Conservation (phyloP, 257 asterid species). For the Solanum sitiens region DNA sequence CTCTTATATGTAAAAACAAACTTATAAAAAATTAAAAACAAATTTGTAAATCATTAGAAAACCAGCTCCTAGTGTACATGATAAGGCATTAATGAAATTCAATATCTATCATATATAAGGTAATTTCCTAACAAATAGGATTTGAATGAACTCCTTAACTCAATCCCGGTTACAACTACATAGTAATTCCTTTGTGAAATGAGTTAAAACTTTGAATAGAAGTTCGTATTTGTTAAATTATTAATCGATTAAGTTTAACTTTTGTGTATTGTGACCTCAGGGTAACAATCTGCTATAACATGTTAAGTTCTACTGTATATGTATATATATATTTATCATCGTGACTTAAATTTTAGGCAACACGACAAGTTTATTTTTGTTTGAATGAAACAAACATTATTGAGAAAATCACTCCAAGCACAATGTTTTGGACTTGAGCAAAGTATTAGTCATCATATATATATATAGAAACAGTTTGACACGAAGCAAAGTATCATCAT, state of each 20-base stretch:
- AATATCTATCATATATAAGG: not conserved
- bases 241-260: not conserved
- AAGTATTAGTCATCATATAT: not conserved
- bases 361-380: not conserved
- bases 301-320: not conserved
- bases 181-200: not conserved
- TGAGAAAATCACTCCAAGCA: not conserved
- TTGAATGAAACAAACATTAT: not conserved
- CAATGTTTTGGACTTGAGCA: not conserved
- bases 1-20: not conserved
- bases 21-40: not conserved
- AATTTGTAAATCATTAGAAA: not conserved
- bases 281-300: not conserved
- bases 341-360: not conserved
- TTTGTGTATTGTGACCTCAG: not conserved
- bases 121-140: not conserved
- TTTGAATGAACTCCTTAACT: not conserved
- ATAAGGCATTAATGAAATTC: not conserved
- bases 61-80: not conserved
- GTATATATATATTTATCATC: not conserved
- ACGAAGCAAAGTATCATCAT: not conserved
- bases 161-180: not conserved
- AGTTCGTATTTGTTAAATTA: not conserved
- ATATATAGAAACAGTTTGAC: not conserved
- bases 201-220: not conserved